These are phyloP conservation scores for Pinus taeda DNA, from an alignment of 75 land plant species.

Conservation along the genomic window DNA sequence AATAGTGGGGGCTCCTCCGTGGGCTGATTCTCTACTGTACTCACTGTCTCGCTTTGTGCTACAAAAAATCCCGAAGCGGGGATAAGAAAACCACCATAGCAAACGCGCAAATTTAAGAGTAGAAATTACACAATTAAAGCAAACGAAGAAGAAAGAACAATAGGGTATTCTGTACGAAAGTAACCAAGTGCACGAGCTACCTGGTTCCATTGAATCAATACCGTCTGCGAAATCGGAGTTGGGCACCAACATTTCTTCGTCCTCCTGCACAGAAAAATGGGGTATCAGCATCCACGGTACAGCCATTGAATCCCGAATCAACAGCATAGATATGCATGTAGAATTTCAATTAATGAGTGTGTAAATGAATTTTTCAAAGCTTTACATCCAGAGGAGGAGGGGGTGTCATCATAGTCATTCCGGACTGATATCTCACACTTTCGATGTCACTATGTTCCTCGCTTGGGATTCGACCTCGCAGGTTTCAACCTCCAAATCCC, in stretches of 20 bases:
- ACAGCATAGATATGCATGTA: too few species aligned
- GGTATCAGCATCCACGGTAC: background rate
- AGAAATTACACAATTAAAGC: background rate
- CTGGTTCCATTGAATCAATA: constrained; percentile 51
- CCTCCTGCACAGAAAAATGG: constrained; percentile 43
- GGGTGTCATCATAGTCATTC: constrained; percentile 7
- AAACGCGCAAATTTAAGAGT: constrained; percentile 1
- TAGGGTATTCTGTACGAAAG: background rate
- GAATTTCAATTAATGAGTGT: too few species aligned
- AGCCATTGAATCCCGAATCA: background rate
- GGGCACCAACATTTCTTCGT: constrained; percentile 61
- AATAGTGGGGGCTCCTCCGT: constrained; percentile 53
- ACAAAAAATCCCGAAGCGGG: constrained; percentile 6
- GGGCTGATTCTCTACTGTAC: constrained; percentile 54
- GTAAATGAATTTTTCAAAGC: too few species aligned
- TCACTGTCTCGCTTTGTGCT: constrained; percentile 32
- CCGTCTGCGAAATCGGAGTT: constrained; percentile 37
- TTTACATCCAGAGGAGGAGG: constrained; percentile 3
- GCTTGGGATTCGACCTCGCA: too few species aligned
- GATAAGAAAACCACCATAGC: background rate
- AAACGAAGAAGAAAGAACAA: background rate
- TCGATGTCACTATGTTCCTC: too few species aligned
- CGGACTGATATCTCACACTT: background rate
- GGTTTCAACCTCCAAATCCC: too few species aligned
- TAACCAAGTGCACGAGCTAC: background rate